phyloP scores from a whole-genome alignment of 495 filamentous ascomycete genomes.

The Neurospora hispaniola region DNA sequence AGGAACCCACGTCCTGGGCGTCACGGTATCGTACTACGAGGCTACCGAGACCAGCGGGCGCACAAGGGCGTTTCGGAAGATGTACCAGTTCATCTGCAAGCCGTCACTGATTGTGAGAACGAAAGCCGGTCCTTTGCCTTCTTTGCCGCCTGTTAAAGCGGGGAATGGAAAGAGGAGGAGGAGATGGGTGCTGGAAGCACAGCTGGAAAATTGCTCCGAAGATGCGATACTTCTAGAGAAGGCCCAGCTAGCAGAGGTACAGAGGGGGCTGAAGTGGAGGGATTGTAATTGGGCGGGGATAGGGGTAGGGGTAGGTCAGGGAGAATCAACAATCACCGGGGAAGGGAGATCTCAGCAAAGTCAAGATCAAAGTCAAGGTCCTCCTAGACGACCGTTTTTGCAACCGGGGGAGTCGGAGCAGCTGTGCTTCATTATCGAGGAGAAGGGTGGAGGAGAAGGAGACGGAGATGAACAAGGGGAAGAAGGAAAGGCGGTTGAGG shows the following conservation, averaged over 20 bases:
- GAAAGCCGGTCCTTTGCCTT: conserved; percentile 56
- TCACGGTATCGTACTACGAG: conserved; percentile 83
- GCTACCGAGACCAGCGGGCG: conserved; percentile 54
- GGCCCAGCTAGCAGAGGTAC: conserved; percentile 37
- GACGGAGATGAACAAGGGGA: conserved; percentile 20
- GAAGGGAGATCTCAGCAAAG: conserved; percentile 13
- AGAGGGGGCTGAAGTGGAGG: conserved; percentile 33
- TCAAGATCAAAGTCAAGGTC: not conserved
- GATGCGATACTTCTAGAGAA: conserved; percentile 50
- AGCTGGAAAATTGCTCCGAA: conserved; percentile 86
- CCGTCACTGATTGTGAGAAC: conserved; percentile 81
- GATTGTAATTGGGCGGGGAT: conserved; percentile 41
- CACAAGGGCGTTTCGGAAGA: conserved; percentile 79
- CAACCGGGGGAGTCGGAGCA: conserved; percentile 83
- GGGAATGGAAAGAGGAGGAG: conserved; percentile 1
- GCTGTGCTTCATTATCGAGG: conserved; percentile 78
- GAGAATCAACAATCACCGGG: not conserved
- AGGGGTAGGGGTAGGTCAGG: not conserved
- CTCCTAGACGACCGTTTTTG: conserved; percentile 44
- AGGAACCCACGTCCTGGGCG: conserved; percentile 85
- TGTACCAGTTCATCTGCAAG: conserved; percentile 94
- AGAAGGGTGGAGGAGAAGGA: conserved; percentile 30
- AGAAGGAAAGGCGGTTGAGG: conserved; percentile 27
- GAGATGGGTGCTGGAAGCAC: conserved; percentile 70
- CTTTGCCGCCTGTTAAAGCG: conserved; percentile 6